These are phyloP conservation scores for Plasmodiophora brassicae DNA, from an alignment of 208 protist species.

Conservation along the genomic window DNA sequence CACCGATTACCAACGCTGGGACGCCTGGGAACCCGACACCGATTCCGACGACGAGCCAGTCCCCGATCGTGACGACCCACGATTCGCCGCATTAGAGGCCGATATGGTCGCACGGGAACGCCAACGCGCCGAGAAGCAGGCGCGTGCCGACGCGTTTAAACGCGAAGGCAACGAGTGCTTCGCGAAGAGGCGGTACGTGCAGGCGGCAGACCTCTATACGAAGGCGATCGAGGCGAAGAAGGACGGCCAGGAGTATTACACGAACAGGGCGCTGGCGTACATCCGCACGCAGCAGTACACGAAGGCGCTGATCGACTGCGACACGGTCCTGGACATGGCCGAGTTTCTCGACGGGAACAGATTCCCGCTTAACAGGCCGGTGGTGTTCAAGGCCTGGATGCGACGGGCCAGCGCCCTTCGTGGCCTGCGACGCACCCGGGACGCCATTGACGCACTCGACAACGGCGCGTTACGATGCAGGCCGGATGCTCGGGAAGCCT, in stretches of 20 bases:
- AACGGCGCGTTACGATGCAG: not conserved
- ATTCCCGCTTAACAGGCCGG: not conserved
- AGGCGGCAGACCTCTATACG: slow-evolving; percentile 6
- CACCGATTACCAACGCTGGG: not conserved
- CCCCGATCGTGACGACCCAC: not conserved
- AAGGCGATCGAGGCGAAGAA: slow-evolving; percentile 32
- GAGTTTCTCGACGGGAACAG: not conserved
- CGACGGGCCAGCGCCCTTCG: not conserved
- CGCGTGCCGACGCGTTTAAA: not conserved
- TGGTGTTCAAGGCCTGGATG: not conserved
- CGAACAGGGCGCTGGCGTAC: not conserved
- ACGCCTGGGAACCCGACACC: slow-evolving; percentile 9
- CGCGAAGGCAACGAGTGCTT: not conserved
- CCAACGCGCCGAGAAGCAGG: not conserved
- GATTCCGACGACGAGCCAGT: slow-evolving; percentile 28
- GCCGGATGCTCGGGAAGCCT: not conserved
- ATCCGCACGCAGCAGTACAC: not conserved
- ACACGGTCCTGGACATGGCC: slow-evolving; percentile 22
- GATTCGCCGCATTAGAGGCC: not conserved
- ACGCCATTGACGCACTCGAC: not conserved
- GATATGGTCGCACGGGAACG: not conserved
- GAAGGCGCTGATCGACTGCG: not conserved
- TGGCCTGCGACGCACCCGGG: not conserved
- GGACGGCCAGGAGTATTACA: slow-evolving; percentile 1
- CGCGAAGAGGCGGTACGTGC: not conserved